Evolutionary conservation across 2,329 filamentous ascomycete genomes (phyloP).

Genomic region (Claviceps citrina): DNA sequence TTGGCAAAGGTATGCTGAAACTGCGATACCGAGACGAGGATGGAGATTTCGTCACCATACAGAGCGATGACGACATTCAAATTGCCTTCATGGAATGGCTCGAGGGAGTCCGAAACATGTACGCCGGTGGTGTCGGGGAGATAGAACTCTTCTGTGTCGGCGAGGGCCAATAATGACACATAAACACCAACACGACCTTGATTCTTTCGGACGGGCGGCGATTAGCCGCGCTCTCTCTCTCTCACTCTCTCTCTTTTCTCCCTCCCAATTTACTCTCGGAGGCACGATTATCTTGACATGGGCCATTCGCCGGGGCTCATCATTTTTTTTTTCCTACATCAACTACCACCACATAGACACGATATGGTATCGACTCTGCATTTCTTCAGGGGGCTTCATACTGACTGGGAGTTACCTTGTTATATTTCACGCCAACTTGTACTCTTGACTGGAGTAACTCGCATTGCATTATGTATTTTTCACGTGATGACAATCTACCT

Average conservation of each 20-base stretch:
- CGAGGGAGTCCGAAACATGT: conserved; percentile 44
- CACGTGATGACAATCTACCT: neutral
- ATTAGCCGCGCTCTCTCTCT: too few species aligned
- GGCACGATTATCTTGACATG: neutral
- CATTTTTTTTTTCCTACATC: neutral
- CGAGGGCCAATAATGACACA: conserved; percentile 18
- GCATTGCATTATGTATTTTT: neutral
- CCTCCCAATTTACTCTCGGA: neutral
- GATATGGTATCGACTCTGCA: conserved; percentile 16
- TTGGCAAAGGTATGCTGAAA: conserved; percentile 68
- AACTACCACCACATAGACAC: conserved; percentile 14
- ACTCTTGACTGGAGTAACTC: conserved; percentile 1
- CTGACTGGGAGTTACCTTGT: conserved; percentile 3
- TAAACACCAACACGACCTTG: neutral
- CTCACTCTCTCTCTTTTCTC: neutral
- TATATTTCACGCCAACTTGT: neutral
- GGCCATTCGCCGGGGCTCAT: neutral
- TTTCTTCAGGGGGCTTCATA: conserved; percentile 2
- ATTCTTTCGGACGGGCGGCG: too few species aligned
- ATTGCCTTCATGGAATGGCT: conserved; percentile 92
- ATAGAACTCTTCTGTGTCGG: conserved; percentile 73
- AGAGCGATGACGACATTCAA: conserved; percentile 90
- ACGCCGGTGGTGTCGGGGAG: conserved; percentile 62
- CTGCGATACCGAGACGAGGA: conserved; percentile 86
- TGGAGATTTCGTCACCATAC: conserved; percentile 82